Percentiles rank a stretch among this genome's conserved stretches.
phyloP scores from a whole-genome alignment of 305 asterid genomes.

The Salvia sclarea region DNA sequence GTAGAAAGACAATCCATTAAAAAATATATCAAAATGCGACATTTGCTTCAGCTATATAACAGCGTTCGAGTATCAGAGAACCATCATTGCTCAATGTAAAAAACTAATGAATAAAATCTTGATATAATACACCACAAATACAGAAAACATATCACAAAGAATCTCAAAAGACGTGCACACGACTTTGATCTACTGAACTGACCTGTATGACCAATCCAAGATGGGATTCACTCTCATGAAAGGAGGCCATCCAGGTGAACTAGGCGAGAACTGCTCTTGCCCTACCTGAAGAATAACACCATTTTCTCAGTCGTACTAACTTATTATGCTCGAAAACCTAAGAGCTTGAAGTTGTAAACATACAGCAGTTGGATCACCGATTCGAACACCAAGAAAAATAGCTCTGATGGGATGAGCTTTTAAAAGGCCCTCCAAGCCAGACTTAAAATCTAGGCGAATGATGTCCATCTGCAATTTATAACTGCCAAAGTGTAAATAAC shows the following conservation, averaged over 20 bases:
- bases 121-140: background rate
- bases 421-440: constrained; percentile 77
- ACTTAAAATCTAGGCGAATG: constrained; percentile 76
- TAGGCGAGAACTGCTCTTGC: constrained; percentile 95
- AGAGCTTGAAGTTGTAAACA: constrained; percentile 6
- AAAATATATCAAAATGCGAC: constrained; percentile 12
- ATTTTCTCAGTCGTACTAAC: constrained; percentile 1
- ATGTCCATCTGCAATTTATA: constrained; percentile 82
- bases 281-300: constrained; percentile 58
- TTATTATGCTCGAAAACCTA: constrained; percentile 4
- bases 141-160: constrained; percentile 1
- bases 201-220: constrained; percentile 99
- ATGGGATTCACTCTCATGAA: constrained; percentile 99
- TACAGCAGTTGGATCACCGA: constrained; percentile 99
- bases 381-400: constrained; percentile 92
- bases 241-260: constrained; percentile 98
- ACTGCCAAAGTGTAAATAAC: constrained; percentile 43
- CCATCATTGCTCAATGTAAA: background rate
- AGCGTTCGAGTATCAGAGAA: background rate
- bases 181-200: constrained; percentile 20
- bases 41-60: background rate
- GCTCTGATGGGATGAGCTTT: constrained; percentile 80
- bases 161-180: constrained; percentile 14
- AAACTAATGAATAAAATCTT: background rate
- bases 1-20: background rate